Evolutionary conservation across 495 filamentous ascomycete genomes (phyloP), one percentile per base, ranked within the genome.

Genomic region (Astrothelium subdiscretum): DNA sequence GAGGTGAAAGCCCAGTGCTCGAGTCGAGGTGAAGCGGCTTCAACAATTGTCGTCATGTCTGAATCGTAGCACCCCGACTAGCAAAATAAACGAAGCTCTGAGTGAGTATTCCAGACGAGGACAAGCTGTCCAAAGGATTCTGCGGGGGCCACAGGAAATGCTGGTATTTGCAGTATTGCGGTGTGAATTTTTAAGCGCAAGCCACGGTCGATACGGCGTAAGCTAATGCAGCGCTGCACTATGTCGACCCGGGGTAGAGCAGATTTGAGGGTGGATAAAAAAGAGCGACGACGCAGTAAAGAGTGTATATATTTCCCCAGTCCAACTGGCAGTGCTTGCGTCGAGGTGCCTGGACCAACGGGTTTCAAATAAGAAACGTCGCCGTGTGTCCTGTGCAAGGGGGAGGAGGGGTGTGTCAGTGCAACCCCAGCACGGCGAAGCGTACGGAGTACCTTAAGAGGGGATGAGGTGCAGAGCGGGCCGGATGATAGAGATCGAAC

Each of bases 341-440:
- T n/a, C n/a, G n/a, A n/a, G n/a, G n/a, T n/a, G n/a, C n/a, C n/a
- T n/a, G 43, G 48, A 24, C 48, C 48, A 54, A 54, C 48, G 11
- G 48, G 48, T 54, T 54, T 54, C 48, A 54, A 54, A 54, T 54
- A 54, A 54, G 48, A 54, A 54, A 54, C 48, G 48, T 54, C 24
- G 48, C 48, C 48, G 48, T 26, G 48, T 54, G 48, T 15, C 12
- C 12, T n/a, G 24, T 12, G 22, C 5, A 20, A 24, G 48, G n/a
- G 24, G 22, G 48, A 54, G 48, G 48, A 29, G 48, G n/a, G n/a
- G 48, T 54, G 48, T 54, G 48, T 20, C 48, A 54, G 48, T 54
- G 48, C 48, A 20, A 29, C 48, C 48, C 48, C 24, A 29, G 48
- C 48, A 54, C 48, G 15, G n/a, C 12, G 48, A 54, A 54, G 48